Percentiles rank a stretch among this genome's conserved stretches.
Conservation (phyloP, 106 monocot genomes). For the Xerophyta viscosa region DNA sequence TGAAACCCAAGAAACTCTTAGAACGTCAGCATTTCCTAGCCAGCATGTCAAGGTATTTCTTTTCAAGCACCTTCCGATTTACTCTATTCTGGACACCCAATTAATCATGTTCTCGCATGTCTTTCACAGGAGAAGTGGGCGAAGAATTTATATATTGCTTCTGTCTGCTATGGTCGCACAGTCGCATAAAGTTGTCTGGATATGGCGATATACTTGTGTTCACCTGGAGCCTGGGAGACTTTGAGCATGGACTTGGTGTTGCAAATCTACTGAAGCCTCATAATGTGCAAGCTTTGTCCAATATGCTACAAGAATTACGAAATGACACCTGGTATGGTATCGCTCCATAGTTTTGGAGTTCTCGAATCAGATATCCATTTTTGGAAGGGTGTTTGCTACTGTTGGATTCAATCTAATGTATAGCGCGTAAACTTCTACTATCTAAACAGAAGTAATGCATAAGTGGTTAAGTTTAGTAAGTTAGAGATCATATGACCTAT, state of each 20-base stretch:
- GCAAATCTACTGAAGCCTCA: not conserved
- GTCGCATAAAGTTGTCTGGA: constrained; percentile 45
- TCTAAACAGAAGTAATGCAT: too few species aligned
- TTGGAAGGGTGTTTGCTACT: not conserved
- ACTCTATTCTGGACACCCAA: not conserved
- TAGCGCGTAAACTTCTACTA: too few species aligned
- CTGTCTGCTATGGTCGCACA: constrained; percentile 79
- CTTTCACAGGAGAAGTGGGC: constrained; percentile 82
- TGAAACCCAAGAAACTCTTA: constrained; percentile 85
- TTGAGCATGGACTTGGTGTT: not conserved
- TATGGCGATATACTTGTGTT: too few species aligned
- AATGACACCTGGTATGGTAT: constrained; percentile 10
- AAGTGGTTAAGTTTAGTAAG: too few species aligned
- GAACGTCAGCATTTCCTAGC: constrained; percentile 79
- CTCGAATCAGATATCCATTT: not conserved
- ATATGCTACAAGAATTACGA: not conserved
- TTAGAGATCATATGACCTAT: too few species aligned
- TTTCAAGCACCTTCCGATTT: not conserved
- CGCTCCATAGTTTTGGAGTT: constrained; percentile 6
- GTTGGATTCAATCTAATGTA: too few species aligned
- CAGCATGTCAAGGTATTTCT: constrained; percentile 76
- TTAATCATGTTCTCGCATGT: not conserved
- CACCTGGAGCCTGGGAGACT: too few species aligned
- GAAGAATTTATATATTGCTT: constrained; percentile 79
- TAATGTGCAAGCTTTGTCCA: not conserved